phyloP scores from a whole-genome alignment of 306 rosid species.

The Psophocarpus tetragonolobus region DNA sequence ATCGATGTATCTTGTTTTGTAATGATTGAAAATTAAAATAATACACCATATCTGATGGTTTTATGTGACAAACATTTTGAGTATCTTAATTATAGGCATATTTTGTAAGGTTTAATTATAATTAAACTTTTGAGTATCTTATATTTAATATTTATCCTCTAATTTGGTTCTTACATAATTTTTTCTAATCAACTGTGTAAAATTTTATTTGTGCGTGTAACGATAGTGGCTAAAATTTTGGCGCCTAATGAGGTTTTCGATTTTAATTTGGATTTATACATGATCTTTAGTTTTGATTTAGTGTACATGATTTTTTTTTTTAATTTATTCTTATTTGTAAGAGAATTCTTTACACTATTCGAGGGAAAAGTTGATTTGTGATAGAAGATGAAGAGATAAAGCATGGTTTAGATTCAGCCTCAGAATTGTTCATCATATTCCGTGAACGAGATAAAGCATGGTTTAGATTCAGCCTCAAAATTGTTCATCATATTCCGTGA shows the following conservation, averaged over 20 bases:
- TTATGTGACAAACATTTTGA: constrained; percentile 8
- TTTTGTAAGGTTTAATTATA: not conserved
- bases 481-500: not conserved
- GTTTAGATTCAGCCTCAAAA: too few species aligned
- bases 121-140: not conserved
- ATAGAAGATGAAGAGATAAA: too few species aligned
- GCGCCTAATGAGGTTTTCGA: not conserved
- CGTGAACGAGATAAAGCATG: not conserved
- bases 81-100: constrained; percentile 2
- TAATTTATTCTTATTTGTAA: not conserved
- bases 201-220: not conserved
- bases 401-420: not conserved
- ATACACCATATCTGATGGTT: constrained; percentile 15
- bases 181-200: not conserved
- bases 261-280: not conserved
- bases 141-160: not conserved
- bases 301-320: not conserved
- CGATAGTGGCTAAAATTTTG: not conserved
- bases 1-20: constrained; percentile 30
- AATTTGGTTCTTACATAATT: not conserved
- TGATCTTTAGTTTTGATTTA: not conserved
- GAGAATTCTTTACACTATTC: too few species aligned
- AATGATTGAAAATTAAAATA: constrained; percentile 32
- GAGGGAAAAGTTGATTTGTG: not conserved
- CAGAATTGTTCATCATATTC: not conserved